Percentiles rank a stretch among this genome's conserved stretches.
These are phyloP conservation scores for Nadsonia starkeyi-henricii DNA, from an alignment of 1,139 yeast species.

Conservation along the genomic window DNA sequence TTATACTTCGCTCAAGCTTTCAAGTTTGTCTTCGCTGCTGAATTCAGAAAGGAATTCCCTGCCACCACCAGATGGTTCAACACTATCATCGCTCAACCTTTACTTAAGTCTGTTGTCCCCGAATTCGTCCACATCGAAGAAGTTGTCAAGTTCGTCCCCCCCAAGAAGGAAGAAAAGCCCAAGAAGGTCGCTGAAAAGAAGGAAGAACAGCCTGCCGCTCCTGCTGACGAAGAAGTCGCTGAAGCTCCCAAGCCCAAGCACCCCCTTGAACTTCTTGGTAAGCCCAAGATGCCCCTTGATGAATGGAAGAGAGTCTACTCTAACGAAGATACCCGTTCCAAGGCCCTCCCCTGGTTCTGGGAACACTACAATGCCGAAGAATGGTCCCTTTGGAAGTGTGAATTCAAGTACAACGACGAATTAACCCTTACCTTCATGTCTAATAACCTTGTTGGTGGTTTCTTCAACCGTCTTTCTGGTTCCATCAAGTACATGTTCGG, in stretches of 20 bases:
- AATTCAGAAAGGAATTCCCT: slow-evolving; percentile 70
- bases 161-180: slow-evolving; percentile 53
- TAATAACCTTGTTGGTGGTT: slow-evolving; percentile 95
- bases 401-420: slow-evolving; percentile 96
- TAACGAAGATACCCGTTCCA: slow-evolving; percentile 91
- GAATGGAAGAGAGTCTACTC: slow-evolving; percentile 97
- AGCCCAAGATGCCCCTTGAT: slow-evolving; percentile 56
- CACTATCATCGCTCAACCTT: slow-evolving; percentile 48
- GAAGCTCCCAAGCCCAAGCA: slow-evolving; percentile 63
- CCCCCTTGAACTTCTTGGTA: slow-evolving; percentile 77
- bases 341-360: slow-evolving; percentile 98
- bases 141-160: slow-evolving; percentile 56
- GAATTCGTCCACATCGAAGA: slow-evolving; percentile 44
- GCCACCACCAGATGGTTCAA: slow-evolving; percentile 74
- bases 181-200: slow-evolving; percentile 21
- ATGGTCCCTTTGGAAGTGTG: slow-evolving; percentile 93
- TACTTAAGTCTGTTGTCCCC: slow-evolving; percentile 37
- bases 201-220: slow-evolving; percentile 22
- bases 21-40: slow-evolving; percentile 51
- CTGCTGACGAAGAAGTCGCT: slow-evolving; percentile 18
- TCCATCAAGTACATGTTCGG: slow-evolving; percentile 95
- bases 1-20: slow-evolving; percentile 50
- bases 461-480: slow-evolving; percentile 88
- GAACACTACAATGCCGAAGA: slow-evolving; percentile 82
- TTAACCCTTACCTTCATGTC: slow-evolving; percentile 96